A percentile compares a stretch with the other conserved stretches of the same genome.
Evolutionary conservation across 306 rosid species (phyloP).

Genomic region (Citrullus amarus): DNA sequence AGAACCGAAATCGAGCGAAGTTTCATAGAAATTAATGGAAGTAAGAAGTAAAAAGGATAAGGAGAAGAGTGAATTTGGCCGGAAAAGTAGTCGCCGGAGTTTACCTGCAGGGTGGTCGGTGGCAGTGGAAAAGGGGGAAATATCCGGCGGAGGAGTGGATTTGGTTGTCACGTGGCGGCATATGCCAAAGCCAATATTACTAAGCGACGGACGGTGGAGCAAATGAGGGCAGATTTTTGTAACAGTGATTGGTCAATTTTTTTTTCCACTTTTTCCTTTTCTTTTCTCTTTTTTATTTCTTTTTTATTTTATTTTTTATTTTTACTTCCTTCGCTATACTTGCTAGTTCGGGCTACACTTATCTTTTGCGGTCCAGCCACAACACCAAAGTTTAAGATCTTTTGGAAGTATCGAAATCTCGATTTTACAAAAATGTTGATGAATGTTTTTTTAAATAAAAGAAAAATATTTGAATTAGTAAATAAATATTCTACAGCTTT

Average conservation of each 20-base stretch:
- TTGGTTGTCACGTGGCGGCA: constrained; percentile 6
- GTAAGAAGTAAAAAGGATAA: background rate
- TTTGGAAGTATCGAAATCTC: no score
- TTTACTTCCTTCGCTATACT: no score
- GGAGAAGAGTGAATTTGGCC: background rate
- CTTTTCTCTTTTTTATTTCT: no score
- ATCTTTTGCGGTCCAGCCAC: no score
- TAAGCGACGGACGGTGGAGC: background rate
- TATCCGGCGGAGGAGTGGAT: background rate
- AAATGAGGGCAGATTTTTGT: background rate
- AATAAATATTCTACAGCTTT: no score
- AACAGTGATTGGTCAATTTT: background rate
- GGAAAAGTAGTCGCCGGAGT: background rate
- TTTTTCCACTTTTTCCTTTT: background rate
- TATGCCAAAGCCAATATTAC: background rate
- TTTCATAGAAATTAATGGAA: background rate
- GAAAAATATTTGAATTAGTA: no score
- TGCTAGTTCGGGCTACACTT: no score
- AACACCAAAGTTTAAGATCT: no score
- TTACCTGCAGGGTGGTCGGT: background rate
- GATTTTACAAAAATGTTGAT: no score
- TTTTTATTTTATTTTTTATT: no score
- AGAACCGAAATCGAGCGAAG: background rate
- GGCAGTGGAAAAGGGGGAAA: background rate
- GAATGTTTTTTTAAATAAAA: no score